These are phyloP conservation scores for Ambrosia trifida DNA, from an alignment of 129 eudicot genomes.

Conservation along the genomic window DNA sequence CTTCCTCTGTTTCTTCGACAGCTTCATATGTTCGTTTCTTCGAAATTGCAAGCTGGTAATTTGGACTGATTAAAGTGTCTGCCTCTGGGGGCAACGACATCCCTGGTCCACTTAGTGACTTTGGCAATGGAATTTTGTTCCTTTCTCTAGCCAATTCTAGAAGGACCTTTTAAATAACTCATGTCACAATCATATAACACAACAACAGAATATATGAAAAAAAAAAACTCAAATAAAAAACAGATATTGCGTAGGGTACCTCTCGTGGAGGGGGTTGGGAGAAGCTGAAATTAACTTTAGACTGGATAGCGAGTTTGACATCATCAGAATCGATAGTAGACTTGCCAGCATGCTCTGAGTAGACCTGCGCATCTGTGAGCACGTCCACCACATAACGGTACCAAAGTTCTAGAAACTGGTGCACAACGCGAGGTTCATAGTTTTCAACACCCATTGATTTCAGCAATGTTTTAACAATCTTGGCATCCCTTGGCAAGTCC, in stretches of 20 bases:
- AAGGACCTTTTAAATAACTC: slow-evolving; percentile 46
- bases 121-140: slow-evolving; percentile 78
- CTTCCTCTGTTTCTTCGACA: slow-evolving; percentile 81
- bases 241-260: slow-evolving; percentile 43
- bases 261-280: slow-evolving; percentile 96
- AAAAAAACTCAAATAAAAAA: background rate
- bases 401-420: slow-evolving; percentile 90
- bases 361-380: slow-evolving; percentile 84
- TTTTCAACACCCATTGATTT: slow-evolving; percentile 88
- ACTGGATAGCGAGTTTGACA: slow-evolving; percentile 88
- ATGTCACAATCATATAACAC: slow-evolving; percentile 6
- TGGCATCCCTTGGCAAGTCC: slow-evolving; percentile 90
- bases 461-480: slow-evolving; percentile 75
- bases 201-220: background rate
- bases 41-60: slow-evolving; percentile 70
- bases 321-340: slow-evolving; percentile 80
- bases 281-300: slow-evolving; percentile 87
- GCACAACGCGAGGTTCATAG: slow-evolving; percentile 82
- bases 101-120: slow-evolving; percentile 54
- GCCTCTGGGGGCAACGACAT: slow-evolving; percentile 71
- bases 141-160: slow-evolving; percentile 78
- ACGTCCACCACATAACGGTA: slow-evolving; percentile 84
- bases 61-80: slow-evolving; percentile 76
- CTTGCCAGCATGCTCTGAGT: slow-evolving; percentile 87
- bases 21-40: slow-evolving; percentile 52